phyloP scores from a whole-genome alignment of 495 filamentous ascomycete genomes.

The Extremus antarcticus region DNA sequence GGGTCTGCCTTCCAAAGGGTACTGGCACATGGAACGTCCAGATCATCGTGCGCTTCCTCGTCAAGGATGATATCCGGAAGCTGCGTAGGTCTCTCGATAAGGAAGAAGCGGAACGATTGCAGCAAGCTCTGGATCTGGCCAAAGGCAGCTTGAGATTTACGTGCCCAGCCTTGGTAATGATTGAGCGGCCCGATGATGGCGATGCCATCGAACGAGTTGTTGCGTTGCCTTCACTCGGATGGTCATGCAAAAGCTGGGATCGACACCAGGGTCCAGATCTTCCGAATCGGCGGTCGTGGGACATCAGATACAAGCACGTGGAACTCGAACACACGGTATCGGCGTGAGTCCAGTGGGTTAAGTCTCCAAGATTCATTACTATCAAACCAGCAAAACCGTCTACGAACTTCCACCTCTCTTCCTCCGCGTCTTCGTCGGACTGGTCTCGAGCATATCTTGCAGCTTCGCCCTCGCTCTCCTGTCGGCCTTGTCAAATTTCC shows the following conservation, averaged over 20 bases:
- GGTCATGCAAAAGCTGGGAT: conserved; percentile 6
- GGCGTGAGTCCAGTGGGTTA: background rate
- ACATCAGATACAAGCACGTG: conserved; percentile 26
- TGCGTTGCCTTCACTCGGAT: conserved; percentile 13
- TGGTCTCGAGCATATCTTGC: conserved; percentile 33
- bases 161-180: conserved; percentile 1
- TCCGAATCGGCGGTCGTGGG: conserved; percentile 5
- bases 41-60: conserved; percentile 10
- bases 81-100: background rate
- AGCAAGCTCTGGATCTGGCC: background rate
- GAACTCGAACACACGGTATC: conserved; percentile 2
- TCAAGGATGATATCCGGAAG: background rate
- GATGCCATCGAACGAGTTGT: conserved; percentile 4
- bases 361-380: background rate
- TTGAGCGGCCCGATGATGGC: background rate
- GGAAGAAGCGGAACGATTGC: background rate
- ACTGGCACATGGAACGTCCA: background rate
- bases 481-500: conserved; percentile 46
- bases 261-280: background rate
- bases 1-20: conserved; percentile 28
- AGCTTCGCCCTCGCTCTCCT: conserved; percentile 41
- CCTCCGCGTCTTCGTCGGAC: conserved; percentile 7
- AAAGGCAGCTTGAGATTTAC: conserved; percentile 11
- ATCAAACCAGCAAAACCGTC: background rate
- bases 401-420: background rate